Evolutionary conservation across 2,329 filamentous ascomycete genomes (phyloP).

Genomic region (Aureobasidium pullulans): DNA sequence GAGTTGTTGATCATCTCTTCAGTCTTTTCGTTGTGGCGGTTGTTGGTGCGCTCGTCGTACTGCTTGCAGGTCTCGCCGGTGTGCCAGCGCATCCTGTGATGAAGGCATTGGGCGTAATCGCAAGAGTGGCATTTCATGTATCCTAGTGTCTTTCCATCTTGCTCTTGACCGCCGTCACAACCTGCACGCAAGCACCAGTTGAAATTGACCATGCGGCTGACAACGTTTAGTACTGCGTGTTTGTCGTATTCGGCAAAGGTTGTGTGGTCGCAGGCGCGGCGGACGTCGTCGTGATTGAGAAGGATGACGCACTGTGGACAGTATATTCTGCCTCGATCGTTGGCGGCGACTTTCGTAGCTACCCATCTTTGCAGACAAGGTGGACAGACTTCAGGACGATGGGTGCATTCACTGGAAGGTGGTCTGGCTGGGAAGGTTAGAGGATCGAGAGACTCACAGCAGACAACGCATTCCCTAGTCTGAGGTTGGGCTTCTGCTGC

Average conservation of each 20-base stretch:
- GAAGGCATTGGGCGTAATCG: slow-evolving; percentile 30
- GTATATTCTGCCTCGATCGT: slow-evolving; percentile 40
- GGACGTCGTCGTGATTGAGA: slow-evolving; percentile 40
- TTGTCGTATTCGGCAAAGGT: slow-evolving; percentile 43
- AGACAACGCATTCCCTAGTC: slow-evolving; percentile 28
- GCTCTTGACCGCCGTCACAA: slow-evolving; percentile 46
- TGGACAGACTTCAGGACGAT: slow-evolving; percentile 29
- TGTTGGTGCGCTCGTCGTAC: slow-evolving; percentile 29
- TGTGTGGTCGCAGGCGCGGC: slow-evolving; percentile 36
- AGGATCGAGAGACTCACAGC: slow-evolving; percentile 26
- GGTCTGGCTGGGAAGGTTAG: slow-evolving; percentile 27
- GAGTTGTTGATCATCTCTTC: too few species aligned
- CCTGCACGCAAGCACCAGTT: slow-evolving; percentile 45
- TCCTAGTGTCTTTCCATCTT: slow-evolving; percentile 21
- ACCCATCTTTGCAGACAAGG: slow-evolving; percentile 35
- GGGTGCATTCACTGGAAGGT: slow-evolving; percentile 29
- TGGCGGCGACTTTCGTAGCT: slow-evolving; percentile 27
- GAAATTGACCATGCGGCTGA: slow-evolving; percentile 41
- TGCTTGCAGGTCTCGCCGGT: slow-evolving; percentile 31
- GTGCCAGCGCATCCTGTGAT: slow-evolving; percentile 32
- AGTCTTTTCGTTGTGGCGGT: slow-evolving; percentile 18
- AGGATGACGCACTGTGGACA: slow-evolving; percentile 46
- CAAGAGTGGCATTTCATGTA: slow-evolving; percentile 35
- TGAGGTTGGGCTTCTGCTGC: neutral
- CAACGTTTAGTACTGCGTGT: slow-evolving; percentile 36